Evolutionary conservation across 208 protist species (phyloP), one percentile per base, ranked within the genome.

Genomic region (Herpetomonas samuelpessoai): DNA sequence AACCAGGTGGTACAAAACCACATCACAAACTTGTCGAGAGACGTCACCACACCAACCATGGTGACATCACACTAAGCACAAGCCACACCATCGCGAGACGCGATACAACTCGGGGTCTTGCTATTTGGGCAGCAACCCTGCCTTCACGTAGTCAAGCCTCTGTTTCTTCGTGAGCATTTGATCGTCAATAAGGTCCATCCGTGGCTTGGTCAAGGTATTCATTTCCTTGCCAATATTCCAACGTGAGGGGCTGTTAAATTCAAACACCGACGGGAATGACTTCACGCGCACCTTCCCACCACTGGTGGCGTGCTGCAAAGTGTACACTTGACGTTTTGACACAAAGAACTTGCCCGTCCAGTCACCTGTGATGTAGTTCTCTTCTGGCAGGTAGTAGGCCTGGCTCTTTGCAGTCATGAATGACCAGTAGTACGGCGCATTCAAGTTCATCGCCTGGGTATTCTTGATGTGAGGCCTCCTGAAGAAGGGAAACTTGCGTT

Each of bases 341-440:
- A 96, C 83, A 65, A 93, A 96, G 39, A 94, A 96, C 62, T 93
- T 92, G 0, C 91, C 91, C 3, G 91, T 96, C 88, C 91, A 96
- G 35, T 96, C 91, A 24, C 87, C 91, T 12, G 88, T 94, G 24
- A 96, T 94, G 71, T 96, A 96, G 65, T 96, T 96, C 30, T 96
- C 87, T 52, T 89, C 72, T 0, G 91, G 91, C 9, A 96, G 57
- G 44, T 91, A 96, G 65, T 79, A 71, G 0, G 72, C 62, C 58
- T 84, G 89, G 52, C 83, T 88, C 52, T 93, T 93, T 0, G 82
- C 75, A 10, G 89, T 92, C 89, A 93, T 93, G 44, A 79, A 93
- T 25, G 76, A 87, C 86, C 89, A 96, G 62, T 78, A 93, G 57
- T 96, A 92, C 18, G 89, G 89, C 9, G 86, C 89, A 25, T 82